Conservation (phyloP, 768 basidiomycete species). For the Ramaria sp. region DNA sequence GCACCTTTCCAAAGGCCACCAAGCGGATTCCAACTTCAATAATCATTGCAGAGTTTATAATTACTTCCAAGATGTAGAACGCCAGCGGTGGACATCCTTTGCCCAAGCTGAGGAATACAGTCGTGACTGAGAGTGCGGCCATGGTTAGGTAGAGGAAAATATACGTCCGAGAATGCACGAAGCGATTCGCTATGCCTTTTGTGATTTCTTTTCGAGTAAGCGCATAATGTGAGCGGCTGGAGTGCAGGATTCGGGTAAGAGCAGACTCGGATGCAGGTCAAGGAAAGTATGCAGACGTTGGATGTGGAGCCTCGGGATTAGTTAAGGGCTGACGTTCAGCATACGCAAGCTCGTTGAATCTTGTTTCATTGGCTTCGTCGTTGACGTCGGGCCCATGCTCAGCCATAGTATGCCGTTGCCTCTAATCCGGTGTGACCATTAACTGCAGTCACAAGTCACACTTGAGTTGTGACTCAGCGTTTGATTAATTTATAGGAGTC, state of each 20-base stretch:
- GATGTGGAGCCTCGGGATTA: not conserved
- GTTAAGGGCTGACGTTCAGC: not conserved
- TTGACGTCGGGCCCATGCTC: not conserved
- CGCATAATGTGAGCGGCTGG: constrained; percentile 65
- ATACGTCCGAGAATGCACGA: constrained; percentile 80
- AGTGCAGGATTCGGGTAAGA: not conserved
- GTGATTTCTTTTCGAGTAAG: constrained; percentile 76
- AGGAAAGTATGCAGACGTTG: constrained; percentile 1
- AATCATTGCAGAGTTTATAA: constrained; percentile 89
- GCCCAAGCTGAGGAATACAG: constrained; percentile 70
- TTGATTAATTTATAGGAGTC: too few species aligned
- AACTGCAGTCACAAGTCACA: too few species aligned
- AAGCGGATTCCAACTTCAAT: constrained; percentile 86
- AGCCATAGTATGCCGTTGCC: not conserved
- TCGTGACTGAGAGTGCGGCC: constrained; percentile 79
- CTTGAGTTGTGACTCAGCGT: too few species aligned
- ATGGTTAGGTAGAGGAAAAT: constrained; percentile 83
- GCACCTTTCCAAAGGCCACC: constrained; percentile 84
- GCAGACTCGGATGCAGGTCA: not conserved
- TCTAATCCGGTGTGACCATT: too few species aligned
- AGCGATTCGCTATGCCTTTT: constrained; percentile 78
- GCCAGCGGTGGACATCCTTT: constrained; percentile 80
- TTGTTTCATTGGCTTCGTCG: not conserved
- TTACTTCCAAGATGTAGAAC: constrained; percentile 83
- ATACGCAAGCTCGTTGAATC: not conserved